Base-by-base conservation (phyloP, 768 basidiomycete genomes). In the Cantharellus anzutake region DNA sequence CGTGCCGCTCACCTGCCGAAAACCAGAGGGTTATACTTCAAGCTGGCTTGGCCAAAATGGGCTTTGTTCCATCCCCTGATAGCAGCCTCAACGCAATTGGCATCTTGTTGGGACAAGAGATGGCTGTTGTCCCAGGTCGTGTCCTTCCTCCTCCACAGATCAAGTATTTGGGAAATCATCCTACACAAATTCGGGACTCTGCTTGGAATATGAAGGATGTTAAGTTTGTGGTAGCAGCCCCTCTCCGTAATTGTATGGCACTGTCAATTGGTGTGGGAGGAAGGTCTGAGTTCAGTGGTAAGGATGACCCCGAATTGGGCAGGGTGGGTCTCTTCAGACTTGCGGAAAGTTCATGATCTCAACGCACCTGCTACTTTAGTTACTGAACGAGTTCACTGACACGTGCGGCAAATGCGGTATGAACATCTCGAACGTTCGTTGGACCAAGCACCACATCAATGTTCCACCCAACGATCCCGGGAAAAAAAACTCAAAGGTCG, bases 201-300 rank as follows among this genome's bases (percentile, higher is more conserved):
- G 76, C 78, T 42, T 90, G 87, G 87, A 89, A 89, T 62, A 81
- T 88, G 58, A 67, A 77, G 53, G 73, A 75, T 51, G 81, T 83
- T 64, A 79, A 76, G 64, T 89, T 89, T 65, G 71, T 78, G 2
- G 69, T 67, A 35, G 83, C 84, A 5, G 79, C 73, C 4, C 69
- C 65, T 11, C 68, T 90, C 56, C 71, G 72, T 34, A 78, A 77
- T 34, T 87, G 85, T 84, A 77, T 75, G 1, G 81, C 87, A 5
- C 70, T 90, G 11, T 70, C 86, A 50, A 79, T 90, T 63, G 71
- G 73, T 60, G 86, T 58, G 40, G 35, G 87, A 63, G 73, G 75
- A 16, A 74, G 77, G n/a, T 78, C 79, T 50, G 85, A 88, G 65
- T 88, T 88, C 63, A 41, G 50, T 1, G 76, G 73, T 5, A 61